Evolutionary conservation across 257 asterid genomes (phyloP).

Genomic region (Scutellaria galericulata): DNA sequence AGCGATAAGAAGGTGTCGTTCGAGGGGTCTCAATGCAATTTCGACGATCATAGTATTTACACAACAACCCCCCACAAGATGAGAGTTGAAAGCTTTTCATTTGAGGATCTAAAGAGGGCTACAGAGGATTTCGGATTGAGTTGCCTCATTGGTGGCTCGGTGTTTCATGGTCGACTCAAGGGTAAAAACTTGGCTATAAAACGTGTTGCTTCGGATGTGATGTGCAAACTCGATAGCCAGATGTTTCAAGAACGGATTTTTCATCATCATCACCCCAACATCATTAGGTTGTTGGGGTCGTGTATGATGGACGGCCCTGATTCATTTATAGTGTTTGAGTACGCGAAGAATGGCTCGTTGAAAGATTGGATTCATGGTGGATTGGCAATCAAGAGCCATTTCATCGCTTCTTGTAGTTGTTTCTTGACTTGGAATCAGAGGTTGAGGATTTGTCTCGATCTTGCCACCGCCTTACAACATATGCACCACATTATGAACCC

Average conservation of each 20-base stretch:
- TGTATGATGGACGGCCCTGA: conserved; percentile 52
- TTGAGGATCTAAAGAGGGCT: conserved; percentile 70
- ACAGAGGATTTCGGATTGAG: conserved; percentile 62
- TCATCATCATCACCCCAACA: conserved; percentile 64
- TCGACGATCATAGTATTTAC: conserved; percentile 47
- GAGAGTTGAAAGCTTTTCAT: conserved; percentile 57
- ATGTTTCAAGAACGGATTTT: conserved; percentile 49
- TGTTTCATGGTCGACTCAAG: conserved; percentile 72
- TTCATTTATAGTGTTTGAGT: conserved; percentile 65
- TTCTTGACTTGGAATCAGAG: conserved; percentile 81
- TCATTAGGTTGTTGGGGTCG: conserved; percentile 60
- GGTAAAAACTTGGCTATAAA: conserved; percentile 73
- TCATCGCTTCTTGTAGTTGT: conserved; percentile 80
- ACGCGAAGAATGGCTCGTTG: conserved; percentile 70
- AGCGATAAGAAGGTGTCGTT: conserved; percentile 79
- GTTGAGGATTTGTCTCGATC: conserved; percentile 65
- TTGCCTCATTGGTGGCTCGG: conserved; percentile 63
- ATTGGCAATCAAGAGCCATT: conserved; percentile 83
- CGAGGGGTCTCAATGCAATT: conserved; percentile 69
- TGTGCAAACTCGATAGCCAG: conserved; percentile 51
- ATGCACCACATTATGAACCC: conserved; percentile 87
- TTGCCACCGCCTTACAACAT: conserved; percentile 69
- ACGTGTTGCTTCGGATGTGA: conserved; percentile 35
- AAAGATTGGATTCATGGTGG: conserved; percentile 96
- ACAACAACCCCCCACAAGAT: conserved; percentile 52